phyloP scores from a whole-genome alignment of 2,329 filamentous ascomycete genomes.

The Diaporthe ampelina region DNA sequence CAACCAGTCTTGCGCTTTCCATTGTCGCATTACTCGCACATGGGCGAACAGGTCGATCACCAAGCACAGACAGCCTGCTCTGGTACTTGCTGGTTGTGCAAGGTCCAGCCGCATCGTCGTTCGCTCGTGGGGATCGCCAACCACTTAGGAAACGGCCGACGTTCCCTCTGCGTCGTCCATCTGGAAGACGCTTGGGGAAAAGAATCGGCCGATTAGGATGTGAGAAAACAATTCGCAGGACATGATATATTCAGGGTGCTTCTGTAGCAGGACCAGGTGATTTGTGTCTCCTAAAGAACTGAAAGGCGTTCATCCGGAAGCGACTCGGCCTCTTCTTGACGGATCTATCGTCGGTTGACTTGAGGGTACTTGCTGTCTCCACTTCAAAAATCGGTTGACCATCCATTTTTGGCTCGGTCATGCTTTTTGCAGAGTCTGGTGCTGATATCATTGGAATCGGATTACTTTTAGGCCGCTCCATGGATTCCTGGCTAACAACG shows the following conservation, averaged over 20 bases:
- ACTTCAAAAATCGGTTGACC: slow-evolving; percentile 52
- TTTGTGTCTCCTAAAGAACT: slow-evolving; percentile 69
- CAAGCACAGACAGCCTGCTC: slow-evolving; percentile 18
- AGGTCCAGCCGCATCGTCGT: neutral
- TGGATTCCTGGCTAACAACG: slow-evolving; percentile 72
- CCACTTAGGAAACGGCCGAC: neutral
- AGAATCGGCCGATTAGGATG: neutral
- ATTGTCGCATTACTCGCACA: slow-evolving; percentile 24
- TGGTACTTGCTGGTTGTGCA: neutral
- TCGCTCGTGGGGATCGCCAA: slow-evolving; percentile 5
- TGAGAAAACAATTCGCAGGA: neutral
- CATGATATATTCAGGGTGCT: slow-evolving; percentile 34
- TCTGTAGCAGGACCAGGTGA: slow-evolving; percentile 52
- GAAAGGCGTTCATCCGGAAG: slow-evolving; percentile 73
- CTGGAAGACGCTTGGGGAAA: neutral
- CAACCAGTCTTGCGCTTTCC: slow-evolving; percentile 19
- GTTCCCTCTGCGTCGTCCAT: neutral
- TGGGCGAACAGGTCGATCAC: slow-evolving; percentile 13
- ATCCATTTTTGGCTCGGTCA: slow-evolving; percentile 46
- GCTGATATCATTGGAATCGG: slow-evolving; percentile 53
- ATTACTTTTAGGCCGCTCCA: slow-evolving; percentile 63
- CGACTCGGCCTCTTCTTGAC: slow-evolving; percentile 74
- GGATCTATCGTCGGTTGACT: slow-evolving; percentile 60
- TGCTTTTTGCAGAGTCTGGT: slow-evolving; percentile 47
- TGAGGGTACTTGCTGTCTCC: slow-evolving; percentile 58